phyloP scores from a whole-genome alignment of 768 basidiomycete species.

The Dacryopinax spathularia region DNA sequence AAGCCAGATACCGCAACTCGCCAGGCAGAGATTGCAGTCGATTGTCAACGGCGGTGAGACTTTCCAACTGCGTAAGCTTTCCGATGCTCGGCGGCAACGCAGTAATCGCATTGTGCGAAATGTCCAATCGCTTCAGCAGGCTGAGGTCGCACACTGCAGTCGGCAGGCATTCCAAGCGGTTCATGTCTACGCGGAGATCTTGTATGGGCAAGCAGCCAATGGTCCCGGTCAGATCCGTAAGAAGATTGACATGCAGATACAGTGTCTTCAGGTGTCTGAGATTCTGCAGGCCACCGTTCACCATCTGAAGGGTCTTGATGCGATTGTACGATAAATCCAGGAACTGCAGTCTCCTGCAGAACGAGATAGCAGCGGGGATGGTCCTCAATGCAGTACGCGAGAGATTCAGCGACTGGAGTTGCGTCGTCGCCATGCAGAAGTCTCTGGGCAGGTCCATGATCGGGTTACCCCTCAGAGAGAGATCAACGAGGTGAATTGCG shows the following conservation, averaged over 20 bases:
- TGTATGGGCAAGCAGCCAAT: neutral
- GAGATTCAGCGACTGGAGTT: constrained; percentile 70
- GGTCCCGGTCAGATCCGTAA: neutral
- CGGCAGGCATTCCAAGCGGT: constrained; percentile 72
- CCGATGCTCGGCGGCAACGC: constrained; percentile 72
- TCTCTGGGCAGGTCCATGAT: constrained; percentile 94
- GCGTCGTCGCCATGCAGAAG: constrained; percentile 79
- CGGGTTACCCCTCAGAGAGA: constrained; percentile 85
- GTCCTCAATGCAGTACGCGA: constrained; percentile 90
- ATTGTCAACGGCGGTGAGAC: constrained; percentile 76
- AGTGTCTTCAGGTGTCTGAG: constrained; percentile 80
- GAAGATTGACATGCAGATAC: constrained; percentile 28
- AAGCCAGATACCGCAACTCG: constrained; percentile 40
- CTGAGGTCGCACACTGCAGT: constrained; percentile 56
- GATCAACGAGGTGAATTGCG: constrained; percentile 66
- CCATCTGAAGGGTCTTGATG: constrained; percentile 73
- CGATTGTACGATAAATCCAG: constrained; percentile 87
- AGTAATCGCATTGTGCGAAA: constrained; percentile 85
- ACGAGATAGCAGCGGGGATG: constrained; percentile 70
- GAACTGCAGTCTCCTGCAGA: constrained; percentile 55
- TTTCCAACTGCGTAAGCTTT: constrained; percentile 48
- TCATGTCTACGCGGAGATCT: constrained; percentile 22
- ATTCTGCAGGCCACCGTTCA: constrained; percentile 57
- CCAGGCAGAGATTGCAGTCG: constrained; percentile 57
- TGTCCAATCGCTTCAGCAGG: constrained; percentile 69